Percentiles rank a stretch among this genome's conserved stretches.
phyloP scores from a whole-genome alignment of 1,284 basidiomycete genomes.

The Boletus mariae region DNA sequence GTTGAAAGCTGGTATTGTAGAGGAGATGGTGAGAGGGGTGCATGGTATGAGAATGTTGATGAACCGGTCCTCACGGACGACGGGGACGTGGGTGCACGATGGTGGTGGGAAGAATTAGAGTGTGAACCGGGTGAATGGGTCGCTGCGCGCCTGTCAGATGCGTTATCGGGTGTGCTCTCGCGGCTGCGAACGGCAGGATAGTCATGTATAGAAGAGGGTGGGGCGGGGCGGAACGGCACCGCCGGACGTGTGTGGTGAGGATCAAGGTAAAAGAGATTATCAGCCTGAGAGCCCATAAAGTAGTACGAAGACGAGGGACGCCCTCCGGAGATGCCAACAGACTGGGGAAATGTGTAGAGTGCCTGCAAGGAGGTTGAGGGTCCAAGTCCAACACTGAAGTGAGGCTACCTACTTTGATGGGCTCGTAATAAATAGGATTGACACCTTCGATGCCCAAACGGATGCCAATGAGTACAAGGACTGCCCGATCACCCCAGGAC shows the following conservation, averaged over 20 bases:
- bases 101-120: slow-evolving; percentile 26
- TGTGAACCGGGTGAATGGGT: slow-evolving; percentile 22
- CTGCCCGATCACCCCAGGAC: slow-evolving; percentile 81
- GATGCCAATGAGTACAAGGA: slow-evolving; percentile 84
- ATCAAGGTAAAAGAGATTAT: slow-evolving; percentile 93
- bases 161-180: slow-evolving; percentile 29
- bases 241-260: slow-evolving; percentile 88
- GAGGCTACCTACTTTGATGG: slow-evolving; percentile 70
- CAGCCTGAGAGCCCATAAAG: slow-evolving; percentile 90
- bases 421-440: slow-evolving; percentile 92
- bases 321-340: slow-evolving; percentile 94
- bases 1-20: slow-evolving; percentile 58
- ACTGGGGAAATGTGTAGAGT: slow-evolving; percentile 91
- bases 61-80: slow-evolving; percentile 51
- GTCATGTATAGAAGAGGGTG: slow-evolving; percentile 28
- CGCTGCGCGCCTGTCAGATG: slow-evolving; percentile 24
- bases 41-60: slow-evolving; percentile 57
- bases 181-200: slow-evolving; percentile 22
- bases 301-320: slow-evolving; percentile 95
- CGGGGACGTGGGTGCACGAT: slow-evolving; percentile 48
- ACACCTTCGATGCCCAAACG: slow-evolving; percentile 90
- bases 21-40: slow-evolving; percentile 54
- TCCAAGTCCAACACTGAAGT: background rate
- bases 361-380: slow-evolving; percentile 44
- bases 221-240: slow-evolving; percentile 69